These are phyloP conservation scores for Colletotrichum lini DNA, from an alignment of 2,329 filamentous ascomycete species.

Conservation along the genomic window DNA sequence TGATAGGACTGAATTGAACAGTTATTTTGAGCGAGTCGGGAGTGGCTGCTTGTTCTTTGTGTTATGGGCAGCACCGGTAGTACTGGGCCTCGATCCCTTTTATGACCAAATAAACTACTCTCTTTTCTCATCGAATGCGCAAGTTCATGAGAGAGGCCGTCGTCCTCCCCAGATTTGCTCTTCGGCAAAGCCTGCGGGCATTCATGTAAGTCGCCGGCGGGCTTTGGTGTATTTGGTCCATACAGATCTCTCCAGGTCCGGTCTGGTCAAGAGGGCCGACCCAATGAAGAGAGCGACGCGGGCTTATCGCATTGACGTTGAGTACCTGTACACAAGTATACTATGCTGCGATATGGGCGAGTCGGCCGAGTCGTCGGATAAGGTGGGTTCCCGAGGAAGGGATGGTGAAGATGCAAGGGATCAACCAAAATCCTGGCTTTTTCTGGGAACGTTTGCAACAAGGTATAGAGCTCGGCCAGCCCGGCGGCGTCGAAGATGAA, in stretches of 20 bases:
- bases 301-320: constrained; percentile 15
- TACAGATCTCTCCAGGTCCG: constrained; percentile 12
- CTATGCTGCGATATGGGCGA: background rate
- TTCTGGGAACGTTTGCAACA: constrained; percentile 18
- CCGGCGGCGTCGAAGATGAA: constrained; percentile 29
- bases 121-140: background rate
- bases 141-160: constrained; percentile 22
- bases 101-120: constrained; percentile 9
- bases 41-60: background rate
- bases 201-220: constrained; percentile 38
- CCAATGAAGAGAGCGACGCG: constrained; percentile 21
- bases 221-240: constrained; percentile 15
- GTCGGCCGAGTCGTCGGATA: constrained; percentile 20
- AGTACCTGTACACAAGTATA: background rate
- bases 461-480: constrained; percentile 33
- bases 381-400: background rate
- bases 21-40: background rate
- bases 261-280: constrained; percentile 8
- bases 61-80: background rate
- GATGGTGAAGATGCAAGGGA: constrained; percentile 7
- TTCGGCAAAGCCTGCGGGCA: constrained; percentile 40
- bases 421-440: constrained; percentile 22
- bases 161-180: constrained; percentile 14
- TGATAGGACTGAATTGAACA: constrained; percentile 3
- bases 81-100: background rate